Conservation (phyloP, 192 early-diverging fungal species). For the Spinellus fusiger region DNA sequence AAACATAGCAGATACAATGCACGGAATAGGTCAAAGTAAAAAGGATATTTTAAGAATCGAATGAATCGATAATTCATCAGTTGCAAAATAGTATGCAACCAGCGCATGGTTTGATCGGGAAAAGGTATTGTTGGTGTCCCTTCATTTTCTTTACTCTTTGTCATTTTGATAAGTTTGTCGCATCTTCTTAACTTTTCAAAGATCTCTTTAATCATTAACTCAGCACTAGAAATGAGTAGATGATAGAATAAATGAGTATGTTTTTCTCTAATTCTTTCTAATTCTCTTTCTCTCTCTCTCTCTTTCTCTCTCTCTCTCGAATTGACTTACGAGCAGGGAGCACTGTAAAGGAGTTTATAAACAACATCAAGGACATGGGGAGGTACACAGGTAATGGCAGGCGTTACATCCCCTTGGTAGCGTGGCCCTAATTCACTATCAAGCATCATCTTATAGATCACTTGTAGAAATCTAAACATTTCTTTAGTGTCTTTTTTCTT, state of each 20-base stretch:
- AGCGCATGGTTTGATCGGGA: slow-evolving; percentile 47
- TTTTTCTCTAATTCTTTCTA: no score
- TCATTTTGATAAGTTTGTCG: slow-evolving; percentile 55
- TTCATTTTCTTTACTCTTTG: slow-evolving; percentile 22
- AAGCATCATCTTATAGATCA: slow-evolving; percentile 72
- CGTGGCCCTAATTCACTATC: slow-evolving; percentile 55
- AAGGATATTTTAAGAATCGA: slow-evolving; percentile 59
- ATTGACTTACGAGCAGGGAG: slow-evolving; percentile 59
- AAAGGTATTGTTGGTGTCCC: slow-evolving; percentile 4
- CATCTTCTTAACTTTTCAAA: slow-evolving; percentile 64
- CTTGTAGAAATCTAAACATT: slow-evolving; percentile 41
- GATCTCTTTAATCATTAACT: slow-evolving; percentile 65
- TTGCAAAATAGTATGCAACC: slow-evolving; percentile 70
- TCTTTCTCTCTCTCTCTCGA: background rate
- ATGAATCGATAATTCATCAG: slow-evolving; percentile 68
- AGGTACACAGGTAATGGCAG: slow-evolving; percentile 56
- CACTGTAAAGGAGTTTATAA: slow-evolving; percentile 67
- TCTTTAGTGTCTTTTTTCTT: background rate
- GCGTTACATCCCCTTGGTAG: slow-evolving; percentile 46
- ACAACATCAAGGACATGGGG: slow-evolving; percentile 72
- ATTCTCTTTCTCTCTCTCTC: background rate
- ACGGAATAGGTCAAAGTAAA: no score
- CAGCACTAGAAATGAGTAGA: slow-evolving; percentile 32
- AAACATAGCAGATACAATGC: background rate
- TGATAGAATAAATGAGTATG: slow-evolving; percentile 1